Evolutionary conservation across 306 rosid species (phyloP).

Genomic region (Vigna unguiculata): DNA sequence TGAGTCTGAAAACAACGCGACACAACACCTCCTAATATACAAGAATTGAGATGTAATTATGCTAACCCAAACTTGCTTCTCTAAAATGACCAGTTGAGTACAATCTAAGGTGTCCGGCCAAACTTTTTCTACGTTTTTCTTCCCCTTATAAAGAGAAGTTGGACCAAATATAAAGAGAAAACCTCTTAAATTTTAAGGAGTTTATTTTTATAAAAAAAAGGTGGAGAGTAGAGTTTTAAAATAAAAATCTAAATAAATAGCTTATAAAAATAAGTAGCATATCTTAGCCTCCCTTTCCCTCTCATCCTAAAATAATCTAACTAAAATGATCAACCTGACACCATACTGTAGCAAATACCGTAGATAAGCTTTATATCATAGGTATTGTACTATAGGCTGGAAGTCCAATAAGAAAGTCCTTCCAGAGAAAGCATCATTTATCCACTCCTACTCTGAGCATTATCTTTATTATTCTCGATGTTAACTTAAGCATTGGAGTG

Average conservation of each 20-base stretch:
- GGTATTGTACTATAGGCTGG: background rate
- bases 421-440: background rate
- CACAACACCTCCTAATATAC: background rate
- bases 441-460: background rate
- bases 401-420: background rate
- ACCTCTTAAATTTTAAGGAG: background rate
- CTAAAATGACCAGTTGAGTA: background rate
- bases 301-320: background rate
- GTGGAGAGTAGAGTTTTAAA: background rate
- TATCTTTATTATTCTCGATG: background rate
- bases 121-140: background rate
- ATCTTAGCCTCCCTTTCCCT: slow-evolving; percentile 7
- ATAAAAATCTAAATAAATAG: background rate
- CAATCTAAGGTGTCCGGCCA: background rate
- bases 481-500: background rate
- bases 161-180: background rate
- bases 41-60: background rate
- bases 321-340: slow-evolving; percentile 7
- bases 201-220: background rate
- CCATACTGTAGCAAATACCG: slow-evolving; percentile 7
- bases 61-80: background rate
- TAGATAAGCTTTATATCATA: background rate
- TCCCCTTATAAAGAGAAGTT: background rate
- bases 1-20: background rate
- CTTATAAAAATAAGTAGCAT: background rate